Base-by-base conservation (phyloP, 371 early-diverging fungal species). In the Mycotypha africana region DNA sequence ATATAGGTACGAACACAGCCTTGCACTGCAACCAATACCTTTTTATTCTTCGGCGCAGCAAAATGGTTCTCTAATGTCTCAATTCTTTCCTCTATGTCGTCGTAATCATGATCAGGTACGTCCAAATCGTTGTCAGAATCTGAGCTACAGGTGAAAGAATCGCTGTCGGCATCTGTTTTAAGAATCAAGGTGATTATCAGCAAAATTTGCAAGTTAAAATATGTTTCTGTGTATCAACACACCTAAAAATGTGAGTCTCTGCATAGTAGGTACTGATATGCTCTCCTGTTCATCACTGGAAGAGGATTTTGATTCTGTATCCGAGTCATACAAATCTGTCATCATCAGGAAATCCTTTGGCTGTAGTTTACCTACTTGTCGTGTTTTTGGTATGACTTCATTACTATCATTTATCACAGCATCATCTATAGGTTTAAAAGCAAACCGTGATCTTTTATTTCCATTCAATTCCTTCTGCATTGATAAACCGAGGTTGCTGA, bases 401-500 rank as follows among this genome's bases (percentile, higher is more conserved):
- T 47, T 1, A 1, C 45, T 26, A 11, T 41, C 45, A 16, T 42
- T 22, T 11, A 44, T 1, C 4, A 49, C 6, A 5, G 55, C 49
- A 15, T 49, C 49, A 36, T 55, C 55, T 19, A 55, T 55, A 1
- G 49, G 49, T 31, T 45, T 42, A 21, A 55, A 55, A 0, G 43
- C 4, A 19, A 40, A 55, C 28, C 4, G 25, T 17, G 31, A 45
- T 26, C 31, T 40, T 22, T 32, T 19, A 4, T 36, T 15, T 5
- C 53, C 42, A 24, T 54, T 36, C 45, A 91, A 53, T 53, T 90
- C 91, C 31, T 78, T 78, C n/a, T 78, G 79, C 5, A 94, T 62
- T 6, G 86, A 83, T 23, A 70, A 71, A 23, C 84, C 81, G 32
- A 95, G 71, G 51, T 85, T 86, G 23, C 74, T 78, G 58, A 95